phyloP scores from a whole-genome alignment of 148 eudicot species.

The Arctostaphylos glauca region DNA sequence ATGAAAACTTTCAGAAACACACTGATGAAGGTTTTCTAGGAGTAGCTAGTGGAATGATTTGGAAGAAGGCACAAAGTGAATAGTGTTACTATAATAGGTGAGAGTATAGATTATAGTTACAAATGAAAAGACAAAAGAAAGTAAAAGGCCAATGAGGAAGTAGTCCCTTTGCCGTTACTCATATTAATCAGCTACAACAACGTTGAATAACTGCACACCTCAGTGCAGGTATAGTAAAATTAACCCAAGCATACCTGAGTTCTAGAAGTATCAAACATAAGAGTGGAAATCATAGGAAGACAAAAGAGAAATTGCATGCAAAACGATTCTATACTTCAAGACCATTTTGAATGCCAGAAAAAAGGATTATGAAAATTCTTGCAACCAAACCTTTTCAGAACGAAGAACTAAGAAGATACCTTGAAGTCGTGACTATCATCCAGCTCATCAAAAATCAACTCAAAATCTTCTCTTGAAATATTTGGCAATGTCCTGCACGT shows the following conservation, averaged over 20 bases:
- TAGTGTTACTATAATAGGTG: too few species aligned
- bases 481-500: conserved; percentile 74
- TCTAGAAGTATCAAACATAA: background rate
- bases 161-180: background rate
- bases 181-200: background rate
- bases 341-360: background rate
- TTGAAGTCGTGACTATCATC: conserved; percentile 82
- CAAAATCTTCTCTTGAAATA: conserved; percentile 84
- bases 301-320: background rate
- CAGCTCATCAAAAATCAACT: conserved; percentile 71
- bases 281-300: background rate
- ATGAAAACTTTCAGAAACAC: background rate
- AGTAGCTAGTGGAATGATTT: background rate
- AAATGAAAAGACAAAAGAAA: background rate
- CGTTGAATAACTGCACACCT: background rate
- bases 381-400: background rate
- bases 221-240: background rate
- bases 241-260: background rate
- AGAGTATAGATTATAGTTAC: background rate
- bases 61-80: background rate
- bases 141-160: background rate
- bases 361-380: background rate
- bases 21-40: background rate
- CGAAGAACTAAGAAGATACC: conserved; percentile 35
- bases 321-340: background rate